Conservation (phyloP, 345 rosid species). For the Rhodamnia argentea region DNA sequence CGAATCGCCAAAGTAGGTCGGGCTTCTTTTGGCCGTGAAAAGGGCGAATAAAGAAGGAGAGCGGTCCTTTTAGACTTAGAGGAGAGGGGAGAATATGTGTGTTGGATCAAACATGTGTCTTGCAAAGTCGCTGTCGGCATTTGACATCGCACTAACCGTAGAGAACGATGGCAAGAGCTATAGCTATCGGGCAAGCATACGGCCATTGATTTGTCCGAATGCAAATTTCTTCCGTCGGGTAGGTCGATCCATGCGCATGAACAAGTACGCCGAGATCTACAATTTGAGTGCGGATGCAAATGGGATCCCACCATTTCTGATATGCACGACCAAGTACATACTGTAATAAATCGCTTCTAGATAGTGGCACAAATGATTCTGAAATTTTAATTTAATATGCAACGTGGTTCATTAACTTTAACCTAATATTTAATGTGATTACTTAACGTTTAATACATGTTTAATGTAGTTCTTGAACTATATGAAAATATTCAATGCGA, state of each 20-base stretch:
- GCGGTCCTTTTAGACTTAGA: neutral
- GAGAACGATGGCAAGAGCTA: neutral
- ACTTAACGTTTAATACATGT: too few species aligned
- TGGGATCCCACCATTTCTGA: neutral
- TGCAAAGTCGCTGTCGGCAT: neutral
- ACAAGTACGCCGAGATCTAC: neutral
- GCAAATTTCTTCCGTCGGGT: neutral
- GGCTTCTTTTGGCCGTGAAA: neutral
- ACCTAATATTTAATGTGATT: too few species aligned
- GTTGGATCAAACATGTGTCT: neutral
- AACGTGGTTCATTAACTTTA: too few species aligned
- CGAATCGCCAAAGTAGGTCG: neutral
- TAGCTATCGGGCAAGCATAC: neutral
- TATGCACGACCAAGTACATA: too few species aligned
- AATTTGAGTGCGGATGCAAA: neutral
- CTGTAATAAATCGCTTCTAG: too few species aligned
- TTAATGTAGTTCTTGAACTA: too few species aligned
- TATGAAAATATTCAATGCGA: too few species aligned
- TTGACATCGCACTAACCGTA: neutral
- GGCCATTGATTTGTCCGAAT: neutral
- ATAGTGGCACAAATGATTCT: too few species aligned
- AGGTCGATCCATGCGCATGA: neutral
- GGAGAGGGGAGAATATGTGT: neutral
- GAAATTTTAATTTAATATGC: rapidly evolving
- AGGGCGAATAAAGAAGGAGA: neutral